Conservation (phyloP, 2,329 filamentous ascomycete genomes). For the Leptographium radiaticola region DNA sequence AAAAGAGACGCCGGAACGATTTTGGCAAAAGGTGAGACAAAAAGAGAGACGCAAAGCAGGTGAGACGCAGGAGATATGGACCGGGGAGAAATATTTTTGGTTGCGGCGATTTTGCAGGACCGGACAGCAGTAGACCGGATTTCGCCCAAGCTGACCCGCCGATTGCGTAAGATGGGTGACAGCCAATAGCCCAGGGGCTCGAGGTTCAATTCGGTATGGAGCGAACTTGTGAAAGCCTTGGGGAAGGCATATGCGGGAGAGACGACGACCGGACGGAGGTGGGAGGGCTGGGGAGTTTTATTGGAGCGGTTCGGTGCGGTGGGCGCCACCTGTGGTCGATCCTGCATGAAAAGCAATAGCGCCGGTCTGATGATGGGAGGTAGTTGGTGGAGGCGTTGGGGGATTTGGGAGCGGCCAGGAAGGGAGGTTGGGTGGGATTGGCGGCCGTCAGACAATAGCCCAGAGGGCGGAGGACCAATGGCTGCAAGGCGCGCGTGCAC, state of each 20-base stretch:
- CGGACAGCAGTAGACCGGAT: background rate
- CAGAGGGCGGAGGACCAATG: no score
- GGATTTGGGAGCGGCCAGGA: no score
- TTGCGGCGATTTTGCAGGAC: constrained; percentile 2
- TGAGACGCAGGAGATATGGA: no score
- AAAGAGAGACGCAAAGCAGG: no score
- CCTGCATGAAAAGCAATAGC: background rate
- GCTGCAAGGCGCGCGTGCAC: no score
- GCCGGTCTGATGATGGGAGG: background rate
- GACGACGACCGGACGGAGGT: background rate
- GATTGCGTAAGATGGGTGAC: constrained; percentile 1
- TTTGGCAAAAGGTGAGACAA: no score
- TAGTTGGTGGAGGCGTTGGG: no score
- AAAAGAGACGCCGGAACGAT: no score
- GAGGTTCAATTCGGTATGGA: background rate
- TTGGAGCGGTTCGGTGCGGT: background rate
- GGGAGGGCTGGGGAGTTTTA: background rate
- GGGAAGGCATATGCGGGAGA: background rate
- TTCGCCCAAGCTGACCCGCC: background rate
- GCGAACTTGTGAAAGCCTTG: background rate
- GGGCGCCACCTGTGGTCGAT: background rate
- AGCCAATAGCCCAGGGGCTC: background rate
- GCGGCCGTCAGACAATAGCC: no score
- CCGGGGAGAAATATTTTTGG: background rate
- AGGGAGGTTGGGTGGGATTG: no score